Percentiles rank a stretch among this genome's conserved stretches.
phyloP scores from a whole-genome alignment of 805 yeast genomes.

The Candida hungchunana region DNA sequence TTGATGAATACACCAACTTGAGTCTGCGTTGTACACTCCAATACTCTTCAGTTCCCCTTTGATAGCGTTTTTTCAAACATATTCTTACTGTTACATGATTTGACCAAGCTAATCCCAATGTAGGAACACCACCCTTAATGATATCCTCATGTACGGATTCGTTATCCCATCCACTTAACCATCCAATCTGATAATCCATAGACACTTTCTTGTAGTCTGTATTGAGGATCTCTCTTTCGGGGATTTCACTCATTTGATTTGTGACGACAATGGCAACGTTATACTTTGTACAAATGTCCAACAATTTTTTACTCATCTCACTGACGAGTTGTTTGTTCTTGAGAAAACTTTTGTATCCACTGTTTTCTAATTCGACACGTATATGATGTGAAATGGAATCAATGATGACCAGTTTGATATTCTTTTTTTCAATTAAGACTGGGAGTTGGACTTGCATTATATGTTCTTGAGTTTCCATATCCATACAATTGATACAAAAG shows the following conservation, averaged over 20 bases:
- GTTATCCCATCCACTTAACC: slow-evolving; percentile 71
- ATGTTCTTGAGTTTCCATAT: slow-evolving; percentile 71
- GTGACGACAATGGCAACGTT: slow-evolving; percentile 63
- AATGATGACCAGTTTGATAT: slow-evolving; percentile 55
- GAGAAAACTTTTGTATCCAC: slow-evolving; percentile 15
- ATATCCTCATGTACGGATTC: slow-evolving; percentile 21
- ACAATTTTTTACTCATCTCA: slow-evolving; percentile 43
- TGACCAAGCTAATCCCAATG: slow-evolving; percentile 54
- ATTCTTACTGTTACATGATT: slow-evolving; percentile 48
- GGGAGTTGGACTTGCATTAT: slow-evolving; percentile 69
- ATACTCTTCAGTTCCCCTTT: slow-evolving; percentile 27
- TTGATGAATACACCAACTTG: slow-evolving; percentile 38
- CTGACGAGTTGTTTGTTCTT: slow-evolving; percentile 39
- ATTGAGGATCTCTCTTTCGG: slow-evolving; percentile 25
- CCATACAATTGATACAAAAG: slow-evolving; percentile 55
- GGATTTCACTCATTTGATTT: slow-evolving; percentile 75
- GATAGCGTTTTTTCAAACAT: slow-evolving; percentile 38
- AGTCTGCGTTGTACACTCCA: slow-evolving; percentile 30
- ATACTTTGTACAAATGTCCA: slow-evolving; percentile 41
- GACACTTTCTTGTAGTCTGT: slow-evolving; percentile 27
- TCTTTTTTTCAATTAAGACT: slow-evolving; percentile 36
- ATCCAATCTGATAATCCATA: slow-evolving; percentile 64
- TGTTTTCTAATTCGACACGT: slow-evolving; percentile 49
- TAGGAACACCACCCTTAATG: slow-evolving; percentile 38
- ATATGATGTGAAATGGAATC: slow-evolving; percentile 86